Evolutionary conservation across 345 rosid species (phyloP), one percentile per base, ranked within the genome.

Genomic region (Rhizophora mangle): DNA sequence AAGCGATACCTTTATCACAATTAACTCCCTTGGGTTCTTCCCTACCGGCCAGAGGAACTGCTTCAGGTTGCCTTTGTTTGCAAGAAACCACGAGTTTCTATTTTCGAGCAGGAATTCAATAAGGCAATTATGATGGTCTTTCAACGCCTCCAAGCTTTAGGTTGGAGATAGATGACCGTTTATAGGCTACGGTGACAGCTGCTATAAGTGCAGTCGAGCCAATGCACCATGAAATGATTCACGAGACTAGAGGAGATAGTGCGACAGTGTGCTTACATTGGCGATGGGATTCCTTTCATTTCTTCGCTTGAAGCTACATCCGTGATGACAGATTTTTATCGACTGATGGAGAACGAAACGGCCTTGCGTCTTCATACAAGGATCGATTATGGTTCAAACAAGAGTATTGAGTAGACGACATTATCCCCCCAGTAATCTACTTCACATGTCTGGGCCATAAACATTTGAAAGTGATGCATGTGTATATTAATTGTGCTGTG

Each of bases 61-160:
- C 60, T 61, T 30, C 52, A 18, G 31, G 18, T 61, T 76, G 18
- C 51, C 22, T 8, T n/a, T 68, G 6, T 8, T 19, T 36, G 3
- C 18, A 27, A 24, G 4, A 7, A 55, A 29, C 15, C 2, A 7
- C 1, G 49, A 69, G 57, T 67, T 27, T 27, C 4, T 63, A 1
- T 10, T 67, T 22, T 22, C 69, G 71, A 64, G 72, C 77, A 0
- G 65, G 65, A 62, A 68, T 79, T 62, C 3, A 59, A 11, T 74
- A 71, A 56, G 76, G 76, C 2, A 74, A 74, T 31, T 79, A 71
- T 56, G 82, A 74, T 65, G 73, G 65, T 8, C 68, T 64, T 6
- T 68, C 71, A 2, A 64, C n/a, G 30, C 79, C 82, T 20, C 76
- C 71, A 1, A 63, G 34, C 13, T 79, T 75, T 55, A 65, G 49